Base-by-base conservation (phyloP, 2,329 filamentous ascomycete species). In the Neonectria ditissima region DNA sequence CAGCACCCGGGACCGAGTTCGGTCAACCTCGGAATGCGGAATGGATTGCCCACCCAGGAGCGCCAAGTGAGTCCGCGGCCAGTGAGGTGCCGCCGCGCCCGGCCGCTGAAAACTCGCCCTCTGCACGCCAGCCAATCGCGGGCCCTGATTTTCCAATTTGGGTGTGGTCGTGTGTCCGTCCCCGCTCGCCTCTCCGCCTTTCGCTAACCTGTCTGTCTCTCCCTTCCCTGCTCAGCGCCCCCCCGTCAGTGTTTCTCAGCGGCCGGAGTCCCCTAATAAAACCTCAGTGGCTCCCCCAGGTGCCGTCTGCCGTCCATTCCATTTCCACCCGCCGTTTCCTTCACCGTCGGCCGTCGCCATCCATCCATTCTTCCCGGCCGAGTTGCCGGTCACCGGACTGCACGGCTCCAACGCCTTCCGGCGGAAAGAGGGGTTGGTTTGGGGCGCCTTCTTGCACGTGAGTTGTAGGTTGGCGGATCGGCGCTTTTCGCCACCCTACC, bases 121-220 rank as follows among this genome's bases (percentile, higher is more conserved):
- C 51, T 30, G 59, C 61, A 53, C 48, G 43, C 62, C 47, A 22
- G 48, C 75, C 73, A 77, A 76, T 76, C 65, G 71, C 45, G 52
- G 57, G 59, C n/a, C 62, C 55, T 43, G 55, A 55, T 71, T 76
- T 76, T 61, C 68, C 59, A 76, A 76, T 76, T 66, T 54, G 48
- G 57, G 48, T 56, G 41, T 48, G 54, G 32, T 63, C 47, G 61
- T 61, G 56, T 65, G 63, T 10, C 45, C 26, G 16, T 6, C 45
- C 26, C n/a, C 45, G 34, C 28, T 50, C 22, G n/a, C n/a, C 24
- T 26, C 24, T 28, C 58, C 41, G 47, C 47, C 50, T 24, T 37
- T 52, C 20, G 47, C 55, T 54, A 28, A 13, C 22, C 22, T 6
- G 22, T 16, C n/a, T 28, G 14, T 50, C 22, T 37, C 34, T 37